Conservation (phyloP, 805 yeast genomes). For the Wickerhamiella occidentalis region DNA sequence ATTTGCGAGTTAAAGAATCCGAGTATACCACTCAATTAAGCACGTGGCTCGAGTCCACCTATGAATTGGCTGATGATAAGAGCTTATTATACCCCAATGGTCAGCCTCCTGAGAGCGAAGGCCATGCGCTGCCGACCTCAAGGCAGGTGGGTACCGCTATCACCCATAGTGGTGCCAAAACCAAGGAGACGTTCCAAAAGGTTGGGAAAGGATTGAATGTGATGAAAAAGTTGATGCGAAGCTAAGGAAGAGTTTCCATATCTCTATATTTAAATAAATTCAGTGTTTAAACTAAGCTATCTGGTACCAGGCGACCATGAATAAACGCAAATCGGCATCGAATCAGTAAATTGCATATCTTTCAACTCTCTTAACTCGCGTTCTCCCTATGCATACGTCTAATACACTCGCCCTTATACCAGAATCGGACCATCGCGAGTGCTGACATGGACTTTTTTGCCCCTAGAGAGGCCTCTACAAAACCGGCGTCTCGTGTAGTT, state of each 20-base stretch:
- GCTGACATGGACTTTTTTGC: slow-evolving; percentile 11
- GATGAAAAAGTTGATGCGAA: slow-evolving; percentile 21
- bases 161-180: slow-evolving; percentile 18
- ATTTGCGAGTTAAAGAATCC: slow-evolving; percentile 24
- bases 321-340: too few relatives aligned
- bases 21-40: slow-evolving; percentile 27
- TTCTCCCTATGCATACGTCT: too few relatives aligned
- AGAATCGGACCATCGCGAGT: too few relatives aligned
- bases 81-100: slow-evolving; percentile 23
- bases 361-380: too few relatives aligned
- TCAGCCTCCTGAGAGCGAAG: slow-evolving; percentile 23
- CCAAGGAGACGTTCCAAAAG: slow-evolving; percentile 23
- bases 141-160: slow-evolving; percentile 22
- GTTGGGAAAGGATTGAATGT: slow-evolving; percentile 28
- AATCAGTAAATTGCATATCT: too few relatives aligned
- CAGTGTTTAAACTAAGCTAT: too few relatives aligned
- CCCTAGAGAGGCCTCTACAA: neutral
- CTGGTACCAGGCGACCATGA: too few relatives aligned
- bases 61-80: slow-evolving; percentile 9
- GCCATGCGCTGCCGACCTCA: slow-evolving; percentile 20
- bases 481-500: neutral
- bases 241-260: neutral
- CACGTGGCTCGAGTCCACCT: slow-evolving; percentile 25
- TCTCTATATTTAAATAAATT: too few relatives aligned
- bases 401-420: too few relatives aligned